Conservation (phyloP, 331 rosid genomes). For the Quercus phellos region DNA sequence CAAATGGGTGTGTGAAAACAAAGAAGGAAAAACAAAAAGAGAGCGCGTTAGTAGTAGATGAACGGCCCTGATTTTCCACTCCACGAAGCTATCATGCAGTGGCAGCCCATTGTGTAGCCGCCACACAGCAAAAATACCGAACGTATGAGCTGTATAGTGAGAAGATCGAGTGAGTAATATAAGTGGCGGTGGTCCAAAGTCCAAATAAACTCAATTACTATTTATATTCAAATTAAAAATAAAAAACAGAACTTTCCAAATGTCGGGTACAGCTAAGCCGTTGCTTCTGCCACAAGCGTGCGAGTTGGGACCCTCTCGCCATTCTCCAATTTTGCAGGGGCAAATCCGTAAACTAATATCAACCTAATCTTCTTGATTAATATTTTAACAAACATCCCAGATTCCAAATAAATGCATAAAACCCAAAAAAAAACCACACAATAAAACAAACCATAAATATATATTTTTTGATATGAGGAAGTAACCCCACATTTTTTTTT, state of each 20-base stretch:
- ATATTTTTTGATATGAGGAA: too few relatives aligned
- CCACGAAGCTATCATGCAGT: conserved; percentile 1
- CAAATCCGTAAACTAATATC: conserved; percentile 16
- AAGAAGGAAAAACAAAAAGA: too few relatives aligned
- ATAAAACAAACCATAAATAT: too few relatives aligned
- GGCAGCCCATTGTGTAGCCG: conserved; percentile 12
- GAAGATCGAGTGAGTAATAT: neutral
- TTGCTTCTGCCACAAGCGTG: conserved; percentile 55
- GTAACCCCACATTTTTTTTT: too few relatives aligned
- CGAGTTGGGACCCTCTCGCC: neutral
- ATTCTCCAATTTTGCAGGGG: conserved; percentile 26
- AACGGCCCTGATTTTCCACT: neutral
- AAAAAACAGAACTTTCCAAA: conserved; percentile 21
- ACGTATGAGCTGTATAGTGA: conserved; percentile 40
- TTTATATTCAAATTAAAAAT: neutral
- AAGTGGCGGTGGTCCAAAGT: conserved; percentile 44
- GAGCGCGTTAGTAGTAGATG: neutral
- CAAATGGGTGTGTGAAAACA: too few relatives aligned
- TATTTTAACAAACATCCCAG: neutral
- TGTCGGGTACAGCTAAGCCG: conserved; percentile 54
- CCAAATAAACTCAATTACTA: conserved; percentile 1
- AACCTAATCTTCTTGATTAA: neutral
- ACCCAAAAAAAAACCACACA: too few relatives aligned
- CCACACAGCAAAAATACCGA: conserved; percentile 30
- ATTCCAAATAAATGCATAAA: neutral